Evolutionary conservation across 2,329 filamentous ascomycete genomes (phyloP), one percentile per base, ranked within the genome.

Genomic region (Epichloe sp.): DNA sequence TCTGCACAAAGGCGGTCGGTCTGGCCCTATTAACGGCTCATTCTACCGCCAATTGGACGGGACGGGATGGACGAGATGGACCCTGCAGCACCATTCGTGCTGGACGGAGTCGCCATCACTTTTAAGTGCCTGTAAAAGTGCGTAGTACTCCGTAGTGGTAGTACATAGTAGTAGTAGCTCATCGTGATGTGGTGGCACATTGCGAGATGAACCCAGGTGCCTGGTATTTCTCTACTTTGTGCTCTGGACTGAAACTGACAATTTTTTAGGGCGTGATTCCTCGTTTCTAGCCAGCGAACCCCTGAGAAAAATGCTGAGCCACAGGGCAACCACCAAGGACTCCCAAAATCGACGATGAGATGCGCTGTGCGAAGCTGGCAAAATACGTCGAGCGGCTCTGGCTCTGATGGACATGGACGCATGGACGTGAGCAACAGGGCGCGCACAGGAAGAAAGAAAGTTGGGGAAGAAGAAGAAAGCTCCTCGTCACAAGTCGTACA

Each of bases 111-210:
- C 42, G 23, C 23, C 21, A 15, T 44, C 43, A 34, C 43, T 44
- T 35, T 26, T 26, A 23, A 26, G 23, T 26, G 26, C 23, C 19
- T 35, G 15, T n/a, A 10, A 26, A 37, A 37, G n/a, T 15, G n/a
- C 14, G 35, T 47, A 38, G 44, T 10, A 31, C 8, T 31, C 8
- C 3, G 26, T 4, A 31, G 26, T 31, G 8, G 26, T 11, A 37
- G n/a, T n/a, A n/a, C n/a, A n/a, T n/a, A n/a, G 8, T 47, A 34
- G 45, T 35, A 23, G 37, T 23, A 23, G 46, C 46, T 48, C 46
- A 48, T 37, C 46, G 46, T 48, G 14, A 48, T 48, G 46, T 48
- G 46, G 37, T 34, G 46, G 37, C 46, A 48, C 46, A 41, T 41
- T 48, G 46, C 46, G 38, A 48, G 31, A 19, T 34, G 46, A 31